Percentiles rank a stretch among this genome's conserved stretches.
Evolutionary conservation across 805 yeast species (phyloP).

Genomic region (Yamadazyma nakazawae): DNA sequence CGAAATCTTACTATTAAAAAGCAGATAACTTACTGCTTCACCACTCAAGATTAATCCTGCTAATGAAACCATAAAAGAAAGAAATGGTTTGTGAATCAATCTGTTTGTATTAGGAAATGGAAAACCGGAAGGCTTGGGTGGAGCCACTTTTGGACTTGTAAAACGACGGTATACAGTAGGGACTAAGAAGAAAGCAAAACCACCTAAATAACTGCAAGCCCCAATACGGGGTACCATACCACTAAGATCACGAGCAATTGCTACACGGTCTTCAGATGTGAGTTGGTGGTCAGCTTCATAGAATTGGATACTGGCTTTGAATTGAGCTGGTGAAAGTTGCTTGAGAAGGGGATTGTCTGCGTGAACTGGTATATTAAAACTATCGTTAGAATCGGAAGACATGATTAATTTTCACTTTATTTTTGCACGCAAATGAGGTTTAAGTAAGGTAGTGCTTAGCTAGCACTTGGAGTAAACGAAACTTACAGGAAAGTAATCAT

Average conservation of each 20-base stretch:
- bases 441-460: too few relatives aligned
- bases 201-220: slow-evolving; percentile 24
- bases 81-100: slow-evolving; percentile 28
- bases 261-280: slow-evolving; percentile 27
- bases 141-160: background rate
- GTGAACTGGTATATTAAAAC: slow-evolving; percentile 3
- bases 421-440: background rate
- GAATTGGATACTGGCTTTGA: slow-evolving; percentile 36
- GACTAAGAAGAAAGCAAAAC: slow-evolving; percentile 23
- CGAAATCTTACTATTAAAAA: slow-evolving; percentile 20
- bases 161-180: slow-evolving; percentile 28
- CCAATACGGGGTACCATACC: slow-evolving; percentile 22
- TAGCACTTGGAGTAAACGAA: too few relatives aligned
- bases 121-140: background rate
- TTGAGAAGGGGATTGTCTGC: slow-evolving; percentile 24
- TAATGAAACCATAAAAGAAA: slow-evolving; percentile 31
- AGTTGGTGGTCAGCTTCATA: slow-evolving; percentile 40
- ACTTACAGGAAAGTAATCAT: too few relatives aligned
- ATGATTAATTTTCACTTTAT: background rate
- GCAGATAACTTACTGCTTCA: slow-evolving; percentile 23
- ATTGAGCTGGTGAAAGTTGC: slow-evolving; percentile 30
- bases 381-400: background rate
- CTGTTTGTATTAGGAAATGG: background rate
- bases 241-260: slow-evolving; percentile 29
- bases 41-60: slow-evolving; percentile 23